Evolutionary conservation across 345 rosid genomes (phyloP), one percentile per base, ranked within the genome.

Genomic region (Aquilaria yunnanensis): DNA sequence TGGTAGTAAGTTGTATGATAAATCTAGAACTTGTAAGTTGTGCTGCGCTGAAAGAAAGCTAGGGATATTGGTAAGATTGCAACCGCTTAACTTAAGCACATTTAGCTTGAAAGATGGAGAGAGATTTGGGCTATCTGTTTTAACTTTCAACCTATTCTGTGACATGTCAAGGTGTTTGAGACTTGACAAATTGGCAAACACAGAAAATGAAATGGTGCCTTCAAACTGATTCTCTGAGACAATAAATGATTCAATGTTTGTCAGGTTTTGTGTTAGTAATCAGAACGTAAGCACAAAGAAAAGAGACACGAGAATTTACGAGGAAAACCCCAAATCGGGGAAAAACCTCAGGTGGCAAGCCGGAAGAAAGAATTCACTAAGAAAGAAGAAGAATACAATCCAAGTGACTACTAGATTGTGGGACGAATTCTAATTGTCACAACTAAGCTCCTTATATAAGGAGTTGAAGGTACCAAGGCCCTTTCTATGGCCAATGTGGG

Each of bases 161-260:
- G 66, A 71, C 34, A 65, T 59, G 34, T 65, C 74, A 12, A 70
- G 65, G 13, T 12, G 4, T 33, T 1, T 11, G 12, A 70, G 34
- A 46, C 57, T 48, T 0, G 65, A 59, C 10, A 70, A 51, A 70
- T 59, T 64, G 23, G 61, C 65, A 51, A 70, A 64, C 32, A 34
- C 14, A 13, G 57, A 59, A 14, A 70, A 34, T 8, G 60, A 37
- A 54, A 70, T 5, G 16, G 0, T 45, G 46, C 58, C 69, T 6
- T 34, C 16, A 31, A 70, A 54, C 12, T n/a, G 5, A 60, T 60
- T 70, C 0, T 33, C 1, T 2, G 61, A 54, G 16, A 70, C 12
- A 6, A 5, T 1, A 4, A 65, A 59, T 11, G n/a, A 49, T 37
- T 65, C 53, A 1, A 70, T 58, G 33, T 47, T 58, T 59, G 56